These are phyloP conservation scores for Jackrogersella minutella DNA, from an alignment of 495 filamentous ascomycete genomes.

Conservation along the genomic window DNA sequence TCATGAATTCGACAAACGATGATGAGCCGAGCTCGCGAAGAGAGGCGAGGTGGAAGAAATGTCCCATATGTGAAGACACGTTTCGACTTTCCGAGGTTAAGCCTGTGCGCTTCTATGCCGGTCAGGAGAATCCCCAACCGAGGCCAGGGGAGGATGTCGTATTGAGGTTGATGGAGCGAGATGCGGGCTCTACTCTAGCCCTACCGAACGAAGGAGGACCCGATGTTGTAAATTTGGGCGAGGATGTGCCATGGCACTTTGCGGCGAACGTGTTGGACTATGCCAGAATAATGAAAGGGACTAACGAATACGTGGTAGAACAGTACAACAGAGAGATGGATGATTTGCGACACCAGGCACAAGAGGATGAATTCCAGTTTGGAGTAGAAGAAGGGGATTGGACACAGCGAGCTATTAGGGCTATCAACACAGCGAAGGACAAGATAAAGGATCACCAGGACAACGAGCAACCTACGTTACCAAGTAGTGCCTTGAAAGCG, in stretches of 20 bases:
- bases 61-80: conserved; percentile 92
- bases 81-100: conserved; percentile 88
- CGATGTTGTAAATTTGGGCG: conserved; percentile 68
- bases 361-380: conserved; percentile 91
- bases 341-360: conserved; percentile 75
- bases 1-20: conserved; percentile 88
- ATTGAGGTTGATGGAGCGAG: conserved; percentile 80
- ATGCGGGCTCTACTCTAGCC: conserved; percentile 81
- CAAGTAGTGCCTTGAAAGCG: conserved; percentile 19
- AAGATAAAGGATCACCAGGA: conserved; percentile 57
- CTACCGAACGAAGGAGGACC: conserved; percentile 81
- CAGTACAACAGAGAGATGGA: conserved; percentile 82
- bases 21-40: conserved; percentile 69
- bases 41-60: conserved; percentile 85
- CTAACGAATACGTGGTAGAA: conserved; percentile 81
- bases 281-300: conserved; percentile 94
- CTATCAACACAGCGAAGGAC: conserved; percentile 75
- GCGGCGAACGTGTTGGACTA: conserved; percentile 94
- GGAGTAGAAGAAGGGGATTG: conserved; percentile 89
- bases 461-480: conserved; percentile 1
- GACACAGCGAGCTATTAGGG: conserved; percentile 80
- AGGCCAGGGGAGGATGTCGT: conserved; percentile 89
- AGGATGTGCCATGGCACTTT: conserved; percentile 93
- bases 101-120: conserved; percentile 89
- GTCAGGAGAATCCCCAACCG: conserved; percentile 82